Percentiles rank a stretch among this genome's conserved stretches.
phyloP scores from a whole-genome alignment of 176 grass and related monocot species.

The Triticum urartu region DNA sequence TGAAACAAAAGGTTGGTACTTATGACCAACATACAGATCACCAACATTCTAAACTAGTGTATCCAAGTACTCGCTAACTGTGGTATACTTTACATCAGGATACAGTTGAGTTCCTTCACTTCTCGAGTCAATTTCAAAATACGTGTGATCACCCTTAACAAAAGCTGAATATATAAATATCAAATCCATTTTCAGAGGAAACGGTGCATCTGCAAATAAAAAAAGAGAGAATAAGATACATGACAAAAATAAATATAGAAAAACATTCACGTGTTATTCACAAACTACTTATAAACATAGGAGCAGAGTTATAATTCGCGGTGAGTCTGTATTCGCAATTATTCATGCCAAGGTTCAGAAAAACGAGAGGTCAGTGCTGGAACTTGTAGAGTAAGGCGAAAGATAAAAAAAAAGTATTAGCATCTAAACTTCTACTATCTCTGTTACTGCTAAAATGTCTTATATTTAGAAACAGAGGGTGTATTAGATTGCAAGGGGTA shows the following conservation, averaged over 20 bases:
- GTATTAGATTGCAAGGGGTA: not conserved
- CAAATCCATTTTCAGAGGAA: constrained; percentile 68
- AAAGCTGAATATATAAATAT: constrained; percentile 92
- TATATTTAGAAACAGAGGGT: too few species aligned
- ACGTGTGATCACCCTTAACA: constrained; percentile 84
- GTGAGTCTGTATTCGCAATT: constrained; percentile 1
- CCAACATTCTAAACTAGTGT: constrained; percentile 50
- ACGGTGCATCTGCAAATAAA: constrained; percentile 59
- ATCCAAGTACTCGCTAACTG: constrained; percentile 65
- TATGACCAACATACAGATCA: constrained; percentile 25
- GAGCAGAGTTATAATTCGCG: not conserved
- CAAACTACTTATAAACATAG: not conserved
- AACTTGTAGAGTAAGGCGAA: constrained; percentile 1
- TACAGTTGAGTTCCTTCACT: constrained; percentile 71
- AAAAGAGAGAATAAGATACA: constrained; percentile 12
- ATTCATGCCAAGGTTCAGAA: not conserved
- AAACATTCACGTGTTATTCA: not conserved
- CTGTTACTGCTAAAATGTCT: too few species aligned
- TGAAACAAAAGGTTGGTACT: constrained; percentile 8
- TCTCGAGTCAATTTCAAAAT: constrained; percentile 62
- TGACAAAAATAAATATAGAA: constrained; percentile 1
- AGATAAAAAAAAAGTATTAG: not conserved
- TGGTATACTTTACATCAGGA: constrained; percentile 63
- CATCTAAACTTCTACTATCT: not conserved
- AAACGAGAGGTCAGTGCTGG: not conserved